These are phyloP conservation scores for Alopecurus myosuroides DNA, from an alignment of 176 grass and related monocot species.

Conservation along the genomic window DNA sequence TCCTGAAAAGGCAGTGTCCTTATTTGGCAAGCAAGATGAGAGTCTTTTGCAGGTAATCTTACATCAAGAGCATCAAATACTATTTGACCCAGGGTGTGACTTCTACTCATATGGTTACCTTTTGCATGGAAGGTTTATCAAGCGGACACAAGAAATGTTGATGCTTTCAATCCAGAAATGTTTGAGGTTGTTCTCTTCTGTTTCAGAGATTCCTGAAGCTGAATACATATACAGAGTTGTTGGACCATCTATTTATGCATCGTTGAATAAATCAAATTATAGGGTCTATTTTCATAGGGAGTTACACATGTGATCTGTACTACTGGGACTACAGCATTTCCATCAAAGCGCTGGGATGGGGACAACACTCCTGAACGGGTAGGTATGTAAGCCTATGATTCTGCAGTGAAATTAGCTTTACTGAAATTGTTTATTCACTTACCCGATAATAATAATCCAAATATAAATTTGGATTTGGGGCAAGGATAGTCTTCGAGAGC, in stretches of 20 bases:
- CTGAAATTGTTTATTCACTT: not conserved
- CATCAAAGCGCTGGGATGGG: conserved; percentile 94
- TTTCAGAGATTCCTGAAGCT: not conserved
- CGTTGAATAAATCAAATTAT: conserved; percentile 67
- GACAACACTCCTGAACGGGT: conserved; percentile 94
- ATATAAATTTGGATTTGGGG: not conserved
- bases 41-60: conserved; percentile 48
- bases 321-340: conserved; percentile 96
- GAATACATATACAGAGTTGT: not conserved
- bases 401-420: not conserved
- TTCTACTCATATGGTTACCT: not conserved
- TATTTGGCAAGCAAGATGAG: conserved; percentile 85
- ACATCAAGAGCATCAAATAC: conserved; percentile 6
- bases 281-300: conserved; percentile 90
- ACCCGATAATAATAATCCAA: not conserved
- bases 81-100: not conserved
- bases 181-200: conserved; percentile 61
- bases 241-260: conserved; percentile 35
- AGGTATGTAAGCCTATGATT: conserved; percentile 43
- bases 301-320: conserved; percentile 93
- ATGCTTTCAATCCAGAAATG: conserved; percentile 61
- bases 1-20: conserved; percentile 57
- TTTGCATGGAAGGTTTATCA: conserved; percentile 49
- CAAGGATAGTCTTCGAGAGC: not conserved
- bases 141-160: conserved; percentile 69